Base-by-base conservation (phyloP, 805 yeast species). In the Kuraishia hungarica region DNA sequence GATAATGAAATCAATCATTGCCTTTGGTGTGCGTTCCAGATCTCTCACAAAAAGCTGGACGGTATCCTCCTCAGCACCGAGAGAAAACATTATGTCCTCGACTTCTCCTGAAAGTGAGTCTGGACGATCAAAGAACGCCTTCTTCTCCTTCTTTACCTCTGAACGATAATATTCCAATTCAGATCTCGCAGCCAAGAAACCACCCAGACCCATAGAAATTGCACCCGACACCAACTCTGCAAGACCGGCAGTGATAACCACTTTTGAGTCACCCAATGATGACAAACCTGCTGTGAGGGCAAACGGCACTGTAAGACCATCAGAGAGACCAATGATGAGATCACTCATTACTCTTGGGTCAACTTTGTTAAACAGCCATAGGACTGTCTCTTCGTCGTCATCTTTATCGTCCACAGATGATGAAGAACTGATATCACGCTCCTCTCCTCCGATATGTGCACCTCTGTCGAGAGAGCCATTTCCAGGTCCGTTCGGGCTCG, bases 151-250 rank as follows among this genome's bases (percentile, higher is more conserved):
- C 61, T 80, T 81, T 50, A 87, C 92, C 67, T 86, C 89, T 21
- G 86, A 78, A 53, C 77, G 75, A 68, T 86, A 87, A 68, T 83
- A 87, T 66, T 87, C 93, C 23, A 78, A 72, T 72, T 93, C 99
- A 15, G 92, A 83, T 68, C 86, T 87, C 49, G 99, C 99, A 29
- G 98, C 99, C 55, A 93, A 76, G 69, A 82, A 93, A 29, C 99
- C 99, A 56, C 99, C 99, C 55, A 93, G 81, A 8, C 99, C 98
- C 99, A 93, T 93, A 28, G 96, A 87, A 54, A 93, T 92, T 50
- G 98, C 96, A 52, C 99, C 99, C 5, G 97, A 88, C 2, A 93
- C 96, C 61, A 93, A 81, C 74, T 93, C 99, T 10, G 98, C 98
- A 80, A 93, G 82, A 23, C 98, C 99, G 77, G 98, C 99, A 26